Conservation (phyloP, 2,329 filamentous ascomycete genomes). For the Spiromastix sp. region DNA sequence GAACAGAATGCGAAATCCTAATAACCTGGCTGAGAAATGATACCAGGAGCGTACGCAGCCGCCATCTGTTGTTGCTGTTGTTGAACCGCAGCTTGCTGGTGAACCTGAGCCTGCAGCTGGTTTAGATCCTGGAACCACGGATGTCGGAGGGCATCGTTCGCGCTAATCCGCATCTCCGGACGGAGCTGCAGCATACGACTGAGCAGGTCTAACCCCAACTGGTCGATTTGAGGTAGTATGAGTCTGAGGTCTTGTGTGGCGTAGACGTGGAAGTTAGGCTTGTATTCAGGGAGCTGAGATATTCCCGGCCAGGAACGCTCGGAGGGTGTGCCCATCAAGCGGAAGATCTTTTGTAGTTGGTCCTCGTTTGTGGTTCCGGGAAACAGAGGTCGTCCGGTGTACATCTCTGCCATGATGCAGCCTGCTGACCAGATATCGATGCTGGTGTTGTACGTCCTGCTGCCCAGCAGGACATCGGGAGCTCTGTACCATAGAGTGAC, state of each 20-base stretch:
- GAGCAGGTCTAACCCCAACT: slow-evolving; percentile 74
- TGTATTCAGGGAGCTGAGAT: slow-evolving; percentile 93
- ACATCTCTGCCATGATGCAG: slow-evolving; percentile 99
- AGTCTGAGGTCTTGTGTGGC: slow-evolving; percentile 80
- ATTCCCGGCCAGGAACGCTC: slow-evolving; percentile 95
- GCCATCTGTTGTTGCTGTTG: slow-evolving; percentile 23
- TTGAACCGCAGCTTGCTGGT: slow-evolving; percentile 29
- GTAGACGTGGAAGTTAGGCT: slow-evolving; percentile 87
- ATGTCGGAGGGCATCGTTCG: slow-evolving; percentile 75
- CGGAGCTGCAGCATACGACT: slow-evolving; percentile 85
- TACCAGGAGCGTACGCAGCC: slow-evolving; percentile 24
- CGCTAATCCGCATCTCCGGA: slow-evolving; percentile 83
- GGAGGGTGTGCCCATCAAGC: slow-evolving; percentile 94
- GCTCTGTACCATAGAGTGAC: slow-evolving; percentile 97
- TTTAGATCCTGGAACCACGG: slow-evolving; percentile 74
- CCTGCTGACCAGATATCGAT: slow-evolving; percentile 99
- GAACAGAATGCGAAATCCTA: no score
- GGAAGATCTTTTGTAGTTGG: slow-evolving; percentile 92
- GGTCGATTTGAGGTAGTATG: slow-evolving; percentile 85
- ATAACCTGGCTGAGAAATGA: slow-evolving; percentile 18
- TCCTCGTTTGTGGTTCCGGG: slow-evolving; percentile 98
- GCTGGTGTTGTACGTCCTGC: slow-evolving; percentile 96
- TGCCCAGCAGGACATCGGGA: slow-evolving; percentile 87
- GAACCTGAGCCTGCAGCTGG: slow-evolving; percentile 39
- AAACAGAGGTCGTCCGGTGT: slow-evolving; percentile 88